phyloP scores from a whole-genome alignment of 352 stramenopile genomes.

The Globisporangium megalacanthum region DNA sequence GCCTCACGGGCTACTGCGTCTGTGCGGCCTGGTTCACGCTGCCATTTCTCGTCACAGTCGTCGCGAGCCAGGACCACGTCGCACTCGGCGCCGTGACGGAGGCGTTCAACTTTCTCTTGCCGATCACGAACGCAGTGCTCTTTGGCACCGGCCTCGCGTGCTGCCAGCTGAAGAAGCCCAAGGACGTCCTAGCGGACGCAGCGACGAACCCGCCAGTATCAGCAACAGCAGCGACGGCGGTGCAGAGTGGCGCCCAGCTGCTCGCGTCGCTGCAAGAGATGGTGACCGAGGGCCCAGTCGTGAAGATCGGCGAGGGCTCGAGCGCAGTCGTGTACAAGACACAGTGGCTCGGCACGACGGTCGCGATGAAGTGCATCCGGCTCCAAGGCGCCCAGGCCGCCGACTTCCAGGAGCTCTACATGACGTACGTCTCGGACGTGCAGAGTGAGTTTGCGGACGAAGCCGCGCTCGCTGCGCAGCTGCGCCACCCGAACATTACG shows the following conservation, averaged over 20 bases:
- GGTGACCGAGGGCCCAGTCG: conserved; percentile 45
- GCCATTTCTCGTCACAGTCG: conserved; percentile 39
- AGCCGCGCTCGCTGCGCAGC: conserved; percentile 47
- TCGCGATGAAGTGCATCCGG: conserved; percentile 70
- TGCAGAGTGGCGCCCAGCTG: conserved; percentile 14
- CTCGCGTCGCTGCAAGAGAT: conserved; percentile 36
- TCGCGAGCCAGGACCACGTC: conserved; percentile 21
- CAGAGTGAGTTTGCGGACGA: conserved; percentile 65
- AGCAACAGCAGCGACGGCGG: conserved; percentile 10
- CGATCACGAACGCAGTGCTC: conserved; percentile 53
- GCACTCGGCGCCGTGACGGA: conserved; percentile 38
- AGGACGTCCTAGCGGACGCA: not conserved
- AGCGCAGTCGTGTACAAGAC: conserved; percentile 63
- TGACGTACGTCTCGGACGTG: conserved; percentile 57
- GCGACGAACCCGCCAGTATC: conserved; percentile 7
- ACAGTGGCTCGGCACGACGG: conserved; percentile 68
- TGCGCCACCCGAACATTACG: conserved; percentile 72
- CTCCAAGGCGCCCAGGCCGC: conserved; percentile 35
- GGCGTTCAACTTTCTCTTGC: conserved; percentile 51
- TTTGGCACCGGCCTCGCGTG: conserved; percentile 62
- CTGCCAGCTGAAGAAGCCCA: conserved; percentile 15
- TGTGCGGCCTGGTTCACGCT: conserved; percentile 44
- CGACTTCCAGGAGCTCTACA: conserved; percentile 46
- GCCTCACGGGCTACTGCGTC: conserved; percentile 51
- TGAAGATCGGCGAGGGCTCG: conserved; percentile 65